Conservation (phyloP, 257 asterid genomes). For the Galeopsis tetrahit region DNA sequence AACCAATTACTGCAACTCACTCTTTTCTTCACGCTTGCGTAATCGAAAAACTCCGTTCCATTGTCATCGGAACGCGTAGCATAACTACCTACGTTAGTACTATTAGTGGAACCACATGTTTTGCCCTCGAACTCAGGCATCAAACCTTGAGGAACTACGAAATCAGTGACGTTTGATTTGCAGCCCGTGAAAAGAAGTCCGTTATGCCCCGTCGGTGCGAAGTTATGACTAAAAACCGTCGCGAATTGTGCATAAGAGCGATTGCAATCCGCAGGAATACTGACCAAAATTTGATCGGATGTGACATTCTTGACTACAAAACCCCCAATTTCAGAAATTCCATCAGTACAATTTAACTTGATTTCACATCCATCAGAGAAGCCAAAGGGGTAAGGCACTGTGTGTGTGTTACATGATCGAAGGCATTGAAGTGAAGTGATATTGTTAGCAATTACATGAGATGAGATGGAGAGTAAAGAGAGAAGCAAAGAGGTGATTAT, state of each 20-base stretch:
- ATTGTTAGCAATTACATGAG: constrained; percentile 16
- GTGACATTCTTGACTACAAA: constrained; percentile 48
- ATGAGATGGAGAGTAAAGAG: constrained; percentile 24
- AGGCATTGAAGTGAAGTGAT: constrained; percentile 29
- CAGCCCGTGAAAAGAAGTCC: constrained; percentile 50
- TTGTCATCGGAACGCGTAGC: constrained; percentile 12
- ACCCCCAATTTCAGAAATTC: constrained; percentile 38
- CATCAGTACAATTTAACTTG: constrained; percentile 36
- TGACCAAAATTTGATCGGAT: constrained; percentile 39
- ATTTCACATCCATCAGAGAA: constrained; percentile 47
- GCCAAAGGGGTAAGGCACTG: constrained; percentile 59
- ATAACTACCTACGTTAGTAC: constrained; percentile 38
- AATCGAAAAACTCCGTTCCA: constrained; percentile 33
- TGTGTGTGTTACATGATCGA: constrained; percentile 28
- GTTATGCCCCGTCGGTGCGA: constrained; percentile 46
- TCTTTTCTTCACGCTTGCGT: constrained; percentile 20
- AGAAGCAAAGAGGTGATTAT: constrained; percentile 24
- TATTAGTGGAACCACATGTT: neutral
- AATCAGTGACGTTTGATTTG: constrained; percentile 29
- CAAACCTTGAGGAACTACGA: constrained; percentile 36
- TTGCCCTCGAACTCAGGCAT: neutral
- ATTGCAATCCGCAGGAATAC: constrained; percentile 45
- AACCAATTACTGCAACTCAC: constrained; percentile 37
- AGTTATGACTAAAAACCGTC: constrained; percentile 32
- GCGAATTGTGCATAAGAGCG: constrained; percentile 42